Conservation (phyloP, 139 green algal genomes). For the Chlamydomonas sp. region DNA sequence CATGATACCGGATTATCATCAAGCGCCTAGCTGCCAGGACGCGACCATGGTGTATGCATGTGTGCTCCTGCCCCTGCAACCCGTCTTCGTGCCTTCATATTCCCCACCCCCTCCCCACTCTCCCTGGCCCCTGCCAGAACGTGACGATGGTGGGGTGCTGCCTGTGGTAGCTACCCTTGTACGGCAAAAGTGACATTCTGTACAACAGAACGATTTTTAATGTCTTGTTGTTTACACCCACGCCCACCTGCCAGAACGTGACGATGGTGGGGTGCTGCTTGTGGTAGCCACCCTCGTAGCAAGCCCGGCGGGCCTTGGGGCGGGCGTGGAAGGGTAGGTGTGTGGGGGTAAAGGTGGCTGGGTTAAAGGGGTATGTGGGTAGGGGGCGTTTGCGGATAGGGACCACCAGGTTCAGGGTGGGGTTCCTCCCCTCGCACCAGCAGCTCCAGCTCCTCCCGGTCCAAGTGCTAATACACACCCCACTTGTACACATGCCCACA, state of each 20-base stretch:
- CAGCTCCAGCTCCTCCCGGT: conserved; percentile 9
- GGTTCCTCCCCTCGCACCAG: no score
- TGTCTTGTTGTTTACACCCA: background rate
- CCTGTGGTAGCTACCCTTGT: conserved; percentile 44
- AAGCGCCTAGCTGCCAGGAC: no score
- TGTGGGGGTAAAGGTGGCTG: background rate
- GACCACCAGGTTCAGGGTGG: no score
- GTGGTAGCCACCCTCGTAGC: conserved; percentile 52
- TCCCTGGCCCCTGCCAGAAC: conserved; percentile 44
- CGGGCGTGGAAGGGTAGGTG: background rate
- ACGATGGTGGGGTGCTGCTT: conserved; percentile 16
- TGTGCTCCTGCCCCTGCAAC: no score
- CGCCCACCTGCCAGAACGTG: conserved; percentile 27
- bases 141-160: conserved; percentile 18
- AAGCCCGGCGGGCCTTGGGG: conserved; percentile 19
- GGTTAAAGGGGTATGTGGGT: no score
- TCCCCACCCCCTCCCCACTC: no score
- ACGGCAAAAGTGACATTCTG: background rate
- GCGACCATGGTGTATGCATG: no score
- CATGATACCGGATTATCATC: no score
- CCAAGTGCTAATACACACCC: background rate
- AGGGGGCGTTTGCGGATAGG: no score
- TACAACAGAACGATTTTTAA: background rate
- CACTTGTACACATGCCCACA: background rate
- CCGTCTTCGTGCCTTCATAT: no score